Percentiles rank a stretch among this genome's conserved stretches.
Evolutionary conservation across 177 flowering plant genomes (phyloP).

Genomic region (Vitis hybrid): DNA sequence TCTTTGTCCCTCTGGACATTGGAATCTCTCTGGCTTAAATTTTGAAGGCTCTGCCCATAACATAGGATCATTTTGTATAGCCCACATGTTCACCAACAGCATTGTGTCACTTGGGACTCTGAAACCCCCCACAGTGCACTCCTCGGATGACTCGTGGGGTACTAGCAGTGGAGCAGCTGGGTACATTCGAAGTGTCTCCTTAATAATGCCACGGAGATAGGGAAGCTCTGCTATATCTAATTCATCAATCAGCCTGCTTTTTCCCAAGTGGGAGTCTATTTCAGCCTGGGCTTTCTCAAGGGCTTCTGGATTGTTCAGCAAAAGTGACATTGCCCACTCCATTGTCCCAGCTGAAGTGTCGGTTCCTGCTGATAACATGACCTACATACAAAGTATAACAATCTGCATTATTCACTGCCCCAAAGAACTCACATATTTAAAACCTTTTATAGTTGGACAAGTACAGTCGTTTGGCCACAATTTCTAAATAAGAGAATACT

Average conservation of each 20-base stretch:
- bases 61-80: constrained; percentile 39
- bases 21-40: constrained; percentile 48
- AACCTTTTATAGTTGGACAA: too few relatives aligned
- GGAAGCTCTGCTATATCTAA: constrained; percentile 39
- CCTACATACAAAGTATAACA: constrained; percentile 13
- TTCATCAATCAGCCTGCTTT: constrained; percentile 36
- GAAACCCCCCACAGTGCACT: constrained; percentile 34
- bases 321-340: constrained; percentile 54
- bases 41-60: constrained; percentile 35
- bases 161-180: constrained; percentile 35
- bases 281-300: constrained; percentile 38
- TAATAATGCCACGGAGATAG: constrained; percentile 32
- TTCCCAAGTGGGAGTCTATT: constrained; percentile 36
- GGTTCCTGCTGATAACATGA: constrained; percentile 35
- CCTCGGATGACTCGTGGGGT: constrained; percentile 37
- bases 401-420: too few relatives aligned
- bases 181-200: constrained; percentile 37
- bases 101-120: constrained; percentile 36
- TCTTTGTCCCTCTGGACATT: constrained; percentile 15
- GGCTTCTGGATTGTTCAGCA: constrained; percentile 37
- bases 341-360: constrained; percentile 38
- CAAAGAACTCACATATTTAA: too few relatives aligned
- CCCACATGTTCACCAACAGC: constrained; percentile 46
- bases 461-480: too few relatives aligned
- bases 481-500: too few relatives aligned